phyloP scores from a whole-genome alignment of 441 rosid species.

The Gossypium aridum region DNA sequence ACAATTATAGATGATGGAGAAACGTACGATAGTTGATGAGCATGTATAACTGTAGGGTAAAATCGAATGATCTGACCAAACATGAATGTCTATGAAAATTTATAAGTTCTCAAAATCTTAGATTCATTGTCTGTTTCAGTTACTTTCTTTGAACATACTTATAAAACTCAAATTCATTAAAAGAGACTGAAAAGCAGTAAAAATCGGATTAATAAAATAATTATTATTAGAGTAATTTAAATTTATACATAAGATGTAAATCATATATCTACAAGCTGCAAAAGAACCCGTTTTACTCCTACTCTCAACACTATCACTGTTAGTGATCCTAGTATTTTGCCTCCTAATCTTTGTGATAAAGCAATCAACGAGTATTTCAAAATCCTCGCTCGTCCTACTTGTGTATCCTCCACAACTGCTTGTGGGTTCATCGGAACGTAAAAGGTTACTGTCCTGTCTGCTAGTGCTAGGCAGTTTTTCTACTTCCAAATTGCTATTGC shows the following conservation, averaged over 20 bases:
- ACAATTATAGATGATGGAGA: background rate
- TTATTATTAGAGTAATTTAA: background rate
- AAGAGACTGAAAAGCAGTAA: background rate
- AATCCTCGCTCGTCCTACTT: conserved; percentile 7
- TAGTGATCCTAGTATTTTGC: background rate
- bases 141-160: background rate
- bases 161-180: background rate
- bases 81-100: background rate
- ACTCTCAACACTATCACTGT: background rate
- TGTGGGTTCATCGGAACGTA: background rate
- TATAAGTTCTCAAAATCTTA: background rate
- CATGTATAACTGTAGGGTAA: background rate
- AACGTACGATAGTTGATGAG: background rate
- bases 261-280: background rate
- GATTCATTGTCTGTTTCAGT: background rate
- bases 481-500: conserved; percentile 9
- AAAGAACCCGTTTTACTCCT: background rate
- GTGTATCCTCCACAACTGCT: background rate
- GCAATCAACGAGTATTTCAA: background rate
- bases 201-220: background rate
- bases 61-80: background rate
- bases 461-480: background rate
- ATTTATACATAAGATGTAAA: background rate
- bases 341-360: background rate
- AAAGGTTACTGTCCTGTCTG: background rate